Base-by-base conservation (phyloP, 2,329 filamentous ascomycete genomes). In the Chaetomium strumarium region DNA sequence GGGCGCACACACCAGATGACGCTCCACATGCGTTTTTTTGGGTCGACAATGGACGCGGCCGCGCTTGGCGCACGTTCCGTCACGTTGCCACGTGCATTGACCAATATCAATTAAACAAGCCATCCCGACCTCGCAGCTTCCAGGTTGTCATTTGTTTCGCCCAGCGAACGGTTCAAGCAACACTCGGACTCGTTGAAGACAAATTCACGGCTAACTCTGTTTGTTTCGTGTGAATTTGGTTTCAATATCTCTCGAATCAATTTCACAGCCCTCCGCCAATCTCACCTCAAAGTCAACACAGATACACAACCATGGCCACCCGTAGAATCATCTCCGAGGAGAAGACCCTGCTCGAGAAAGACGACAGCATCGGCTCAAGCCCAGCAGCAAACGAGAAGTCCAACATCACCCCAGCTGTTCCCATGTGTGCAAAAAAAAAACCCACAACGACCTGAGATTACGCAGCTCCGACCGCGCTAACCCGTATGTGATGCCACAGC, bases 361-460 rank as follows among this genome's bases (percentile, higher is more conserved):
- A 83, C 66, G 77, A 80, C 57, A 57, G 66, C 59, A 57, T 71
- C 50, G 64, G 68, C 49, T 64, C 66, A 39, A 70, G 67, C 55
- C 65, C 72, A 11, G 67, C 70, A 43, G 66, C 73, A 31, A 66
- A 70, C 53, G 73, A 78, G 60, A 82, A 83, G 63, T 90, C 87
- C 51, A 81, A 84, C 71, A 91, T 87, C 58, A 73, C 84, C n/a
- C 88, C 90, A 17, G 90, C 89, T 19, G 90, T 96, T 45, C 90
- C 90, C 49, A 76, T 78, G 89, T 95, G 24, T 24, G 24, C 24
- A 24, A 24, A 73, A 69, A 84, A 74, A 41, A 36, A 16, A 52
- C 47, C 17, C 20, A 33, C n/a, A n/a, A n/a, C n/a, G n/a, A n/a
- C n/a, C n/a, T n/a, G n/a, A n/a, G n/a, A n/a, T n/a, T n/a, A n/a